Base-by-base conservation (phyloP, 495 filamentous ascomycete genomes). In the Penicillium antarcticum region DNA sequence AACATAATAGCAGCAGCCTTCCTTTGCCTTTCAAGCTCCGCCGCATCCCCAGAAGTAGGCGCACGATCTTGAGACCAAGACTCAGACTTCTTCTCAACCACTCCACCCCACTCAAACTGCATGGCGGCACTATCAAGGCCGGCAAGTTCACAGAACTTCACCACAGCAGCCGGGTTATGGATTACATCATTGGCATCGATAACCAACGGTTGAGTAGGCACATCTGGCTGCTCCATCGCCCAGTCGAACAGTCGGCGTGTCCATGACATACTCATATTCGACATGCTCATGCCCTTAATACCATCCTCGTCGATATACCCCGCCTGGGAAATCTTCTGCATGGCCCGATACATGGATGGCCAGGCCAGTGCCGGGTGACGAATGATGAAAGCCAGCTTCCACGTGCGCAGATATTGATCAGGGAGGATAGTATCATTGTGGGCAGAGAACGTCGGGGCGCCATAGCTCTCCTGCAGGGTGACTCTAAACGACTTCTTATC, bases 181-280 rank as follows among this genome's bases (percentile, higher is more conserved):
- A 75, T 76, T 2, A 75, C 49, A 55, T 78, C 75, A 51, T 77
- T 58, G 0, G 75, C 75, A 50, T 78, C 75, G 13, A 78, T 51
- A 4, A 78, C 49, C 17, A 73, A 31, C 1, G 73, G 71, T 42
- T 52, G 50, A n/a, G 48, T 38, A 8, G 56, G 50, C 11, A 36
- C 31, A 24, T 43, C 54, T 0, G 38, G 44, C 39, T 67, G 53
- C 14, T 60, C 51, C 10, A 53, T 8, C 48, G 60, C 65, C 51
- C 67, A 77, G 5, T 73, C 68, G 35, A 69, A 68, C 18, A 77
- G 50, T 10, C 35, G 11, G 4, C 71, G 61, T 2, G 57, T 48
- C 62, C 69, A 75, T 7, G 57, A 53, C 56, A 73, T 37, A 17
- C 64, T 61, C 52, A 68, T 59, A 16, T 63, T 63, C 21, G 51